A percentile compares a stretch with the other conserved stretches of the same genome.
Conservation (phyloP, 108 stramenopile species). For the Hondaea fermentalgiana region DNA sequence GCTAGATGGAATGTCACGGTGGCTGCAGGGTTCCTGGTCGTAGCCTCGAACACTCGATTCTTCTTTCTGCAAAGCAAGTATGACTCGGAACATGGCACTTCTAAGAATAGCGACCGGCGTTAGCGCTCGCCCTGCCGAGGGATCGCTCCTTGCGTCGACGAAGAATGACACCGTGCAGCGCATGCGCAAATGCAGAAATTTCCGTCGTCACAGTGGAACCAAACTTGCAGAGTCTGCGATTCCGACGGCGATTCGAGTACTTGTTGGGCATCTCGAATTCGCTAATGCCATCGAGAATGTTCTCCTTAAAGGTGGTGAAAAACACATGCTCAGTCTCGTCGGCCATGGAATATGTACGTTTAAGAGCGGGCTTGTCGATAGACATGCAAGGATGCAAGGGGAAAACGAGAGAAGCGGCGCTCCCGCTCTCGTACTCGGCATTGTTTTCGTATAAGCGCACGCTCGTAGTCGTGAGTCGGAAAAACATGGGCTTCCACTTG, state of each 20-base stretch:
- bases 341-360: neutral
- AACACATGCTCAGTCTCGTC: neutral
- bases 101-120: neutral
- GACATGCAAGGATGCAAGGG: neutral
- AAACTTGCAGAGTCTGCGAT: neutral
- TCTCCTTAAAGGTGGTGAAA: neutral
- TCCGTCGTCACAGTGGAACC: neutral
- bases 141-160: neutral
- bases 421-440: neutral
- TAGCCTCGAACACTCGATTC: too few relatives aligned
- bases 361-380: neutral
- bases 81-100: too few relatives aligned
- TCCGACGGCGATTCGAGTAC: neutral
- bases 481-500: slow-evolving; percentile 17
- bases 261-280: neutral
- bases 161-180: neutral
- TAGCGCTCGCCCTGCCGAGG: neutral
- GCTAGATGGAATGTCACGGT: too few relatives aligned
- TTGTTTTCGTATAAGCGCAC: neutral
- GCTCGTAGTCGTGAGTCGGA: neutral
- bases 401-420: neutral
- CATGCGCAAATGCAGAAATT: neutral
- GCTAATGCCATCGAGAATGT: neutral
- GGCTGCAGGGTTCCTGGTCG: too few relatives aligned
- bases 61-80: too few relatives aligned